Base-by-base conservation (phyloP, 257 asterid species). In the Striga asiatica region DNA sequence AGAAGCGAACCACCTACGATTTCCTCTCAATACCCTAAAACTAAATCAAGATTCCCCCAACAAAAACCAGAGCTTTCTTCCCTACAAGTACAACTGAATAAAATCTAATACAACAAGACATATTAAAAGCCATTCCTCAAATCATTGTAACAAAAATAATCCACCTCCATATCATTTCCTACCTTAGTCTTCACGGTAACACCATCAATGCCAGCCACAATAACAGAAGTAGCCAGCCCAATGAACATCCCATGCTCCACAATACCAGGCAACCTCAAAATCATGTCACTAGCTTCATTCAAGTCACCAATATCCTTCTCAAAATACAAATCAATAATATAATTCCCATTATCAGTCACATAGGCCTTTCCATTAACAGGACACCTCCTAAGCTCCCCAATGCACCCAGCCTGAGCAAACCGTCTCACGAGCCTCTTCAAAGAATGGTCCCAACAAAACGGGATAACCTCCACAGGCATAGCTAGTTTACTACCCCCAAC, bases 401-500 rank as follows among this genome's bases (percentile, higher is more conserved):
- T 78, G 43, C 93, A 79, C 3, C 81, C 88, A 2, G 86, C 69
- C 11, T 65, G 43, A 0, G 59, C 61, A 43, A 83, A 83, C 74
- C 77, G 25, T 11, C 41, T 67, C 20, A 75, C 76, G 1, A 79
- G 66, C 79, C 83, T 71, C 62, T 52, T 71, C 68, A 74, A 21
- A 0, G 88, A 79, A 64, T 77, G 77, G 53, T 63, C 74, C 83
- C 83, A 79, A 57, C 93, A 79, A 60, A 82, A 82, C 0, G 80
- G 93, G 0, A 79, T 78, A 21, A 82, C 79, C 68, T 82, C 88
- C 22, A 82, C 93, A 0, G 88, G 93, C 93, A 77, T 77, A 46
- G 93, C 88, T 25, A 82, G 63, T 6, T 77, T 71, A 20, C 88
- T 79, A 0, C 93, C 93, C 2, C 93, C 93, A 3, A 82, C 49